Conservation (phyloP, 2,329 filamentous ascomycete species). For the Epichloe bromicola region DNA sequence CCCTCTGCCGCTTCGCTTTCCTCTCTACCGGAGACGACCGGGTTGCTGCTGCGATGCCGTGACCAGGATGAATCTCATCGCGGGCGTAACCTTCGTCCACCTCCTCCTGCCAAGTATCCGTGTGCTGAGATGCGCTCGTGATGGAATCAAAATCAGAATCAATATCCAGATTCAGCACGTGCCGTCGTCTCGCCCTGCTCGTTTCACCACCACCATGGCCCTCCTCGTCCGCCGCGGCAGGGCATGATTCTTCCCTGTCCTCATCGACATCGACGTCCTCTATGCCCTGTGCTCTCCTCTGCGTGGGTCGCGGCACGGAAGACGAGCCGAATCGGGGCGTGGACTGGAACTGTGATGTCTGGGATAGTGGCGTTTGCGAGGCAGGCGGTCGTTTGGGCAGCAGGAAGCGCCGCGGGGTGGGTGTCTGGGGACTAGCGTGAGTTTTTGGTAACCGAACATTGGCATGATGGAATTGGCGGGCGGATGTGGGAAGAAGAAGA, state of each 20-base stretch:
- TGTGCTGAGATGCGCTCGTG: not conserved
- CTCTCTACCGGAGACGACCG: constrained; percentile 5
- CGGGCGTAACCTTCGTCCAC: not conserved
- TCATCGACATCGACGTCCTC: constrained; percentile 24
- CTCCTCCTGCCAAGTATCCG: not conserved
- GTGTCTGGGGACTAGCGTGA: constrained; percentile 17
- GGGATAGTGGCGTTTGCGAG: constrained; percentile 18
- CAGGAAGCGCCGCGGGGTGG: constrained; percentile 26
- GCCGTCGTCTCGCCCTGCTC: not conserved
- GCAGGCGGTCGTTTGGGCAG: constrained; percentile 20
- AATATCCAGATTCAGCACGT: not conserved
- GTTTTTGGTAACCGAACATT: too few relatives aligned
- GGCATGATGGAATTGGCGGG: not conserved
- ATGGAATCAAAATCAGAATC: not conserved
- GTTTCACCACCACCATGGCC: not conserved
- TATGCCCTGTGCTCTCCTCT: constrained; percentile 14
- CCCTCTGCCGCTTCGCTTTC: constrained; percentile 7
- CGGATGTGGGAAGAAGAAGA: not conserved
- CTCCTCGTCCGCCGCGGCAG: not conserved
- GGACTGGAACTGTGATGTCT: constrained; percentile 21
- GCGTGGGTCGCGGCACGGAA: constrained; percentile 18
- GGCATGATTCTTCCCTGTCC: constrained; percentile 7
- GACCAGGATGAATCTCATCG: not conserved
- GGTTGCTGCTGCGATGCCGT: too few relatives aligned
- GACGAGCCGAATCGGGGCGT: constrained; percentile 26